phyloP scores from a whole-genome alignment of 148 eudicot genomes.

The Silene latifolia region DNA sequence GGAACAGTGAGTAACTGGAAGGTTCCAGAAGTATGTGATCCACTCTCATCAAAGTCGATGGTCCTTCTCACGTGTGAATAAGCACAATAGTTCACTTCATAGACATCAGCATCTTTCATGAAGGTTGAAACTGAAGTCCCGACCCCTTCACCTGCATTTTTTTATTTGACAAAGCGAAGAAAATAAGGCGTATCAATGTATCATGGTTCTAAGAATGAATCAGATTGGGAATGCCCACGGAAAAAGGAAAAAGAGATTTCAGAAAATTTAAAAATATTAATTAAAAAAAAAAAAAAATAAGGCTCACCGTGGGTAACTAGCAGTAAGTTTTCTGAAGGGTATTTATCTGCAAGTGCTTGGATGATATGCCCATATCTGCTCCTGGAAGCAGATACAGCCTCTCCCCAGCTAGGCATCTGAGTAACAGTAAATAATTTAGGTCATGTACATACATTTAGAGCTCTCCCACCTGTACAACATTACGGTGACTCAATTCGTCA shows the following conservation, averaged over 20 bases:
- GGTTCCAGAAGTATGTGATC: slow-evolving; percentile 35
- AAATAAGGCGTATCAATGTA: background rate
- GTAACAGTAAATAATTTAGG: slow-evolving; percentile 4
- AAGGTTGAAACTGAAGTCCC: slow-evolving; percentile 39
- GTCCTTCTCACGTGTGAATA: slow-evolving; percentile 38
- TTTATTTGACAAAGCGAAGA: background rate
- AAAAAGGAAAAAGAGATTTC: background rate
- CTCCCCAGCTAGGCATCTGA: slow-evolving; percentile 85
- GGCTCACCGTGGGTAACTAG: slow-evolving; percentile 86
- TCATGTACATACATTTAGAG: background rate
- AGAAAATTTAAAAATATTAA: too few relatives aligned
- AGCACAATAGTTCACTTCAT: slow-evolving; percentile 63
- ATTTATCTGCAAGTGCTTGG: slow-evolving; percentile 77
- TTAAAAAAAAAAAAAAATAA: slow-evolving; percentile 7
- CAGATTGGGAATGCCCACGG: background rate
- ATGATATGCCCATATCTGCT: slow-evolving; percentile 53
- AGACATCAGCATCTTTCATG: slow-evolving; percentile 33
- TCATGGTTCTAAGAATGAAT: background rate
- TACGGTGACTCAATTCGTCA: background rate
- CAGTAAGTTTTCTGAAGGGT: slow-evolving; percentile 85
- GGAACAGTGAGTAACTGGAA: slow-evolving; percentile 36
- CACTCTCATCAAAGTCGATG: slow-evolving; percentile 28
- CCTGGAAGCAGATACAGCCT: slow-evolving; percentile 54
- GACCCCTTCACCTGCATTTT: slow-evolving; percentile 62
- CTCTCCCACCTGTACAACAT: background rate